Conservation (phyloP, 1,139 yeast species). For the Kodamaea arcana region DNA sequence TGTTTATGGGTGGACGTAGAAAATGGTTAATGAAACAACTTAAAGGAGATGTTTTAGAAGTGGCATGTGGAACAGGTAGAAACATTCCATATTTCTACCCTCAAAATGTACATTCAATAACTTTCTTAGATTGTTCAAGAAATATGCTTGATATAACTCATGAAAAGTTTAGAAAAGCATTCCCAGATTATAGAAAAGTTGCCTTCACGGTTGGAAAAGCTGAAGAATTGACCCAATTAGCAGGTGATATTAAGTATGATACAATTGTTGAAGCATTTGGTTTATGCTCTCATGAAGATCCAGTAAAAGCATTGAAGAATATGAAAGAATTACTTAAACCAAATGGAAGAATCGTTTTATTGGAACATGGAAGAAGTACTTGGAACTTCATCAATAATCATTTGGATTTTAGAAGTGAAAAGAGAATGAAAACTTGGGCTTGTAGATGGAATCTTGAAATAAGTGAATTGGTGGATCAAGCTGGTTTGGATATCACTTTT, state of each 20-base stretch:
- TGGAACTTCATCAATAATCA: constrained; percentile 75
- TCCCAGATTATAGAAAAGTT: constrained; percentile 63
- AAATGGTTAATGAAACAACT: constrained; percentile 78
- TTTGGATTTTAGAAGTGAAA: constrained; percentile 77
- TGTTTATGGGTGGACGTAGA: constrained; percentile 79
- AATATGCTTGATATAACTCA: constrained; percentile 84
- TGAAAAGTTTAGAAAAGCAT: constrained; percentile 63
- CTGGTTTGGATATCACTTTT: constrained; percentile 79
- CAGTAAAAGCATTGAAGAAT: constrained; percentile 73
- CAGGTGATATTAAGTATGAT: constrained; percentile 64
- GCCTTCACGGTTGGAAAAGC: constrained; percentile 93
- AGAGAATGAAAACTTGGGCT: constrained; percentile 89
- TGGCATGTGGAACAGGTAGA: constrained; percentile 95
- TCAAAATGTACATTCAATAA: constrained; percentile 59
- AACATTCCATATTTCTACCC: constrained; percentile 73
- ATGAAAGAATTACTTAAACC: constrained; percentile 74
- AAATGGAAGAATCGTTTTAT: constrained; percentile 80
- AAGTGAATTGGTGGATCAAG: constrained; percentile 75
- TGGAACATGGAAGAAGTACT: constrained; percentile 90
- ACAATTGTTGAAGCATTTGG: constrained; percentile 94
- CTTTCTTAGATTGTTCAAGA: constrained; percentile 78
- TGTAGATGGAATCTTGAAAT: constrained; percentile 96
- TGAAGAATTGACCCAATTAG: constrained; percentile 67
- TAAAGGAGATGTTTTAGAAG: constrained; percentile 86
- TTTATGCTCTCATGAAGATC: constrained; percentile 91